Conservation (phyloP, 148 eudicot species). For the Bassia scoparia region DNA sequence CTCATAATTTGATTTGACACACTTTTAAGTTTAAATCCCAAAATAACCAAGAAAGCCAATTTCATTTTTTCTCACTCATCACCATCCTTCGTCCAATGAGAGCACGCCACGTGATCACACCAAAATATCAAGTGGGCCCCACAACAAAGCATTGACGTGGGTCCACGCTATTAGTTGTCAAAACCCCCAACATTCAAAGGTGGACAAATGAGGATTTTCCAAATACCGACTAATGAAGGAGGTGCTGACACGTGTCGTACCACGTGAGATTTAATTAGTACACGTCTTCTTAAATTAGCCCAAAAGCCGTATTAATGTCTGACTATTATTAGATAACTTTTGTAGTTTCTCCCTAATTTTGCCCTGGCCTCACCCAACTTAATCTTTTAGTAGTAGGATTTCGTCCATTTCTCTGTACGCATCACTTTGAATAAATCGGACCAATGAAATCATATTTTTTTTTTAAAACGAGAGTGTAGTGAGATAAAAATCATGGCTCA, state of each 20-base stretch:
- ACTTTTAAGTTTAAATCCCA: neutral
- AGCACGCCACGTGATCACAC: neutral
- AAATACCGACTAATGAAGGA: constrained; percentile 7
- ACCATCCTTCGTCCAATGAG: neutral
- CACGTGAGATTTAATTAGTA: constrained; percentile 8
- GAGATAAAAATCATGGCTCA: too few relatives aligned
- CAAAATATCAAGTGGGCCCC: too few relatives aligned
- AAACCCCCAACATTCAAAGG: constrained; percentile 7
- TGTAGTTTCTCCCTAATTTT: neutral
- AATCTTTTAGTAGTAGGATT: neutral
- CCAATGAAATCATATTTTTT: too few relatives aligned
- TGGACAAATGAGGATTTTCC: neutral
- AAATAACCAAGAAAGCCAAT: neutral
- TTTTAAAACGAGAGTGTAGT: too few relatives aligned
- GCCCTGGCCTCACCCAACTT: neutral
- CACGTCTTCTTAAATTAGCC: neutral
- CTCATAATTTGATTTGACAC: neutral
- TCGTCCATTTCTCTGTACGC: too few relatives aligned
- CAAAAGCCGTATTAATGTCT: neutral
- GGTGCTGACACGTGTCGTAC: neutral
- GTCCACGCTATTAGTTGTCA: neutral
- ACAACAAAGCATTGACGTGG: neutral
- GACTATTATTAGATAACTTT: neutral
- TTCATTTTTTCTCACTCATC: neutral
- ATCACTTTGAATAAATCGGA: too few relatives aligned